Evolutionary conservation across 495 filamentous ascomycete genomes (phyloP), one percentile per base, ranked within the genome.

Genomic region (Thermothielavioides terrestris): DNA sequence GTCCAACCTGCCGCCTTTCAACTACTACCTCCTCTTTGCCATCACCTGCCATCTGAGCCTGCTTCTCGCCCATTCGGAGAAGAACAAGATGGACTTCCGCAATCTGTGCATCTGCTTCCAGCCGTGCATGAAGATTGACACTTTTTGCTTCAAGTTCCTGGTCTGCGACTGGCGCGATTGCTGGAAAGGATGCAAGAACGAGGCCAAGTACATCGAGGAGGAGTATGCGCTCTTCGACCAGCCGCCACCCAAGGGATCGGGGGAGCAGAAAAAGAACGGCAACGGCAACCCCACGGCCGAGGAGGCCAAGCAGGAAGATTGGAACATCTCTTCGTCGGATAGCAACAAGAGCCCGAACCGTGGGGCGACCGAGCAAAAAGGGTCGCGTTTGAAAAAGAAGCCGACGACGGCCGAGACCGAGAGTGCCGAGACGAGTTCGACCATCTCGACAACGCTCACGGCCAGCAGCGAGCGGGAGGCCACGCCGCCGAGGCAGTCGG

Each of bases 101-200:
- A 94, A 94, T 54, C 78, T 95, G 1, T 90, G 86, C 68, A 89
- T 94, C 54, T 95, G 89, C 72, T 94, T 95, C 69, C 87, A 92
- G 71, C 89, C 89, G 4, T 92, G 86, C 66, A 84, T 95, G 77
- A 89, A 87, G 58, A 90, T 95, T 36, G 89, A 95, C 62, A 76
- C 79, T 4, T 89, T 86, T 61, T 91, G 86, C 68, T 95, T 95
- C 75, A 83, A 88, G 42, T 94, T 91, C 59, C 74, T 95, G 26
- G 87, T 95, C 27, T 84, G 85, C 58, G 83, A 95, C 64, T 95
- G 89, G 89, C 78, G 85, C 53, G 83, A 90, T 40, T 95, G 89
- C 70, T 95, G 89, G 89, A 88, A 91, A 60, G 89, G 89, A 2
- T 95, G 89, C 72, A 88, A 80, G 75, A 94, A 84, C n/a, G 89